phyloP scores from a whole-genome alignment of 2,329 filamentous ascomycete species.

The Fusarium multiceps region DNA sequence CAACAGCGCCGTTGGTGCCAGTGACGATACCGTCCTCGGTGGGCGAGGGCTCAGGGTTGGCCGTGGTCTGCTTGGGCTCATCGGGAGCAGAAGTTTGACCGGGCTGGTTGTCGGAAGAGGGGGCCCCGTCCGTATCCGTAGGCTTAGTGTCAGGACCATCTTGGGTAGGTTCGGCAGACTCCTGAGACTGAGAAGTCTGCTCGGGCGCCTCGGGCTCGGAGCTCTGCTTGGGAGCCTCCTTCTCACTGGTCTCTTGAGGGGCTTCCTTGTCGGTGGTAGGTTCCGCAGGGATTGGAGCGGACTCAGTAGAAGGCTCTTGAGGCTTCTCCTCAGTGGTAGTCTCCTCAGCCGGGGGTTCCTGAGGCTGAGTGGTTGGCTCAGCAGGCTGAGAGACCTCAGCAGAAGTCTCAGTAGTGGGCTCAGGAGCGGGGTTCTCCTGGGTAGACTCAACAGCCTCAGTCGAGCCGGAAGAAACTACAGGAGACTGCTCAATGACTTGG shows the following conservation, averaged over 20 bases:
- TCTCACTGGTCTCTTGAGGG: background rate
- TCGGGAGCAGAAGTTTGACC: background rate
- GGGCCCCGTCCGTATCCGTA: background rate
- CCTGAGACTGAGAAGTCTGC: background rate
- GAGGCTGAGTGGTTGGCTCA: background rate
- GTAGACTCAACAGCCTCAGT: background rate
- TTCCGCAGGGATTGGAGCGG: background rate
- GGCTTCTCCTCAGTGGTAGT: background rate
- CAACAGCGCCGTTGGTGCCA: conserved; percentile 8
- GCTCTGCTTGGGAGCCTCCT: background rate
- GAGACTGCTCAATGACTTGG: background rate
- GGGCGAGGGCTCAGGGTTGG: background rate
- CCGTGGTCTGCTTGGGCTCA: conserved; percentile 11
- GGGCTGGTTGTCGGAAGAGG: background rate
- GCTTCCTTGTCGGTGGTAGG: background rate
- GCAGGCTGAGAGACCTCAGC: background rate
- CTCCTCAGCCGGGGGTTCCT: rapidly evolving
- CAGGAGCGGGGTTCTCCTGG: background rate
- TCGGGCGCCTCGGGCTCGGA: background rate
- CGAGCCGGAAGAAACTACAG: background rate
- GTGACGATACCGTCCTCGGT: conserved; percentile 14
- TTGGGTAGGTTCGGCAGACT: background rate
- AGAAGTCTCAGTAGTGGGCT: background rate
- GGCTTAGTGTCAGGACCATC: background rate
- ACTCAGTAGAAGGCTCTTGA: background rate